Evolutionary conservation across 352 stramenopile genomes (phyloP).

Genomic region (Globisporangium splendens): DNA sequence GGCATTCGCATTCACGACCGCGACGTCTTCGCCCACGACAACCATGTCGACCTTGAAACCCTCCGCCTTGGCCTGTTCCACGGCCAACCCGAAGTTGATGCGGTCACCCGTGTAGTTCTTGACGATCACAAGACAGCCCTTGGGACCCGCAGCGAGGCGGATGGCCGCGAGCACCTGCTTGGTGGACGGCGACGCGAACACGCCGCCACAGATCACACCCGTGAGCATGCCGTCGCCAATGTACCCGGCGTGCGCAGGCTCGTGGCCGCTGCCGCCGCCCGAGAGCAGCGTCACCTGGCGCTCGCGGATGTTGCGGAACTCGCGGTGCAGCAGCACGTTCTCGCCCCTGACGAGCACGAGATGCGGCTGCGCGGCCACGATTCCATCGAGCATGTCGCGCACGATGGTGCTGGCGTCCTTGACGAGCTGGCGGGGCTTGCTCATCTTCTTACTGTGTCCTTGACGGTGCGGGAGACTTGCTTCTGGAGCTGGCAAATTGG

Average conservation of each 20-base stretch:
- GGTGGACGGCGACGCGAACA: constrained; percentile 95
- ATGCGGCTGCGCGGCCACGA: constrained; percentile 61
- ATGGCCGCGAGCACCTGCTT: constrained; percentile 95
- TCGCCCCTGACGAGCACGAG: constrained; percentile 58
- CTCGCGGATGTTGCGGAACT: constrained; percentile 59
- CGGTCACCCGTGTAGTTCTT: constrained; percentile 99
- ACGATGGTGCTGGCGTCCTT: constrained; percentile 48
- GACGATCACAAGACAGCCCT: constrained; percentile 94
- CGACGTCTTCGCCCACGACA: constrained; percentile 94
- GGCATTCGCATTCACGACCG: constrained; percentile 92
- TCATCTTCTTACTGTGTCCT: background rate
- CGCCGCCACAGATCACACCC: constrained; percentile 93
- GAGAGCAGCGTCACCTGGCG: constrained; percentile 77
- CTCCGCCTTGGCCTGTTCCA: constrained; percentile 93
- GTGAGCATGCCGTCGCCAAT: constrained; percentile 96
- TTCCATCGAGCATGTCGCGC: constrained; percentile 74
- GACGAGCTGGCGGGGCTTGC: constrained; percentile 40
- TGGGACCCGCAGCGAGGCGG: constrained; percentile 66
- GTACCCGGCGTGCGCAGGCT: constrained; percentile 96
- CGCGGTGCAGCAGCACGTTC: constrained; percentile 69
- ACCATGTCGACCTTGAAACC: constrained; percentile 92
- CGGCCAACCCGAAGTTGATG: constrained; percentile 98
- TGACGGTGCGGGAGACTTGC: background rate
- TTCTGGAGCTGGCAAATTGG: background rate
- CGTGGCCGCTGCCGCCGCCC: constrained; percentile 85